Evolutionary conservation across 495 filamentous ascomycete genomes (phyloP).

Genomic region (Oleoguttula mirabilis): DNA sequence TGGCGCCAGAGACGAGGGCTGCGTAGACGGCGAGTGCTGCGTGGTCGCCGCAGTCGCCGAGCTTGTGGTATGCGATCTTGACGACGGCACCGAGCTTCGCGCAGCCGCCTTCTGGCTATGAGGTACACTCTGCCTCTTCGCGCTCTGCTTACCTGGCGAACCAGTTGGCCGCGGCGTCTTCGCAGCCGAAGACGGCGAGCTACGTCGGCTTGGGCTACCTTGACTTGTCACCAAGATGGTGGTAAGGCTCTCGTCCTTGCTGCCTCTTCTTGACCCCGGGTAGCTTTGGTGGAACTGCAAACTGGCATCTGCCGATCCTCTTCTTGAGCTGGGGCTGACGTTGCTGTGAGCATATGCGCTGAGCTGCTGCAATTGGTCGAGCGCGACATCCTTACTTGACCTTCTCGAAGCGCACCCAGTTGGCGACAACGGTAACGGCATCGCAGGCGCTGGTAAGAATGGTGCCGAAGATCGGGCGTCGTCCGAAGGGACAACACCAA

Average conservation of each 20-base stretch:
- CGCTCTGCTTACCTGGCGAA: slow-evolving; percentile 7
- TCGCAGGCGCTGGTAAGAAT: not conserved
- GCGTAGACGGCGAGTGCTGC: slow-evolving; percentile 17
- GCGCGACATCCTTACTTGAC: slow-evolving; percentile 20
- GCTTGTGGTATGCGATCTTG: slow-evolving; percentile 13
- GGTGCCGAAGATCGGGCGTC: slow-evolving; percentile 10
- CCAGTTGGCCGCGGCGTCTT: not conserved
- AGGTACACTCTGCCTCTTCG: slow-evolving; percentile 4
- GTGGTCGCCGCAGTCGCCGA: slow-evolving; percentile 13
- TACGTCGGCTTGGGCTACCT: slow-evolving; percentile 6
- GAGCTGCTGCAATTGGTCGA: slow-evolving; percentile 16
- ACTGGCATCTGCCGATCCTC: slow-evolving; percentile 15
- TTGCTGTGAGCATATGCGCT: slow-evolving; percentile 2
- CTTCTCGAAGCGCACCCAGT: slow-evolving; percentile 8
- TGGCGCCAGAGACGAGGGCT: slow-evolving; percentile 14
- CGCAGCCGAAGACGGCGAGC: slow-evolving; percentile 6
- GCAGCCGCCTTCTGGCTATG: not conserved
- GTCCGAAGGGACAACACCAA: not conserved
- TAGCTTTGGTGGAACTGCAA: slow-evolving; percentile 17
- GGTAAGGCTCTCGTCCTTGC: slow-evolving; percentile 23
- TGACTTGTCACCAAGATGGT: slow-evolving; percentile 22
- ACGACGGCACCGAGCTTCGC: slow-evolving; percentile 7
- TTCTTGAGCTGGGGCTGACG: slow-evolving; percentile 4
- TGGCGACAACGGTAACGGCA: slow-evolving; percentile 2
- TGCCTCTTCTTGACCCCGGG: slow-evolving; percentile 19